Evolutionary conservation across 495 filamentous ascomycete genomes (phyloP), one percentile per base, ranked within the genome.

Genomic region (Trichoderma virens): DNA sequence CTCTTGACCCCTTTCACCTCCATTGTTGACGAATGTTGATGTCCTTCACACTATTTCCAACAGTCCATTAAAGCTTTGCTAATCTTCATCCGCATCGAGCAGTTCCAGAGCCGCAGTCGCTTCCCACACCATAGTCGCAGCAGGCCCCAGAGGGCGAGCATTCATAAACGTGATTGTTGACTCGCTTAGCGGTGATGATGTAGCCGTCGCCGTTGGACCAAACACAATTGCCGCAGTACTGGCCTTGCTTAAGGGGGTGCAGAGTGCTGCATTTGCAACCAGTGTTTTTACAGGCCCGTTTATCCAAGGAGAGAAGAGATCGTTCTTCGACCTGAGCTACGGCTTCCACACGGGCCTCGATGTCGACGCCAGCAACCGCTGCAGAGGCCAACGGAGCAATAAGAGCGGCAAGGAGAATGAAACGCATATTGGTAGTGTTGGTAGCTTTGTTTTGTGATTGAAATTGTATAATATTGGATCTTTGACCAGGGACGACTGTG

Each of bases 161-260:
- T 62, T 68, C 67, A 39, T 66, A 68, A n/a, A 68, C 62, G 35
- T 68, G 64, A 20, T 66, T 38, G 45, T 18, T 27, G 13, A 59
- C 20, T 14, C 64, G 62, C 64, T 68, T 66, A 11, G 54, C 60
- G 28, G 64, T 60, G 35, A 68, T 65, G 30, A 66, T 65, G n/a
- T 51, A 66, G 14, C 28, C 27, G 5, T 35, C 56, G 14, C 41
- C 34, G 34, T 62, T 62, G n/a, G 34, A 30, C 64, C 56, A 62
- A 3, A 34, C 28, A 32, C 67, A 68, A 35, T 39, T 56, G 31
- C 64, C 64, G 62, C 67, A 68, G 59, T 63, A 63, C 32, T 61
- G 59, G 64, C 62, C 60, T 60, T 68, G 67, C 11, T 60, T 60
- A n/a, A 47, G 43, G 8, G 43, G 43, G 8, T 61, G 56, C n/a